Base-by-base conservation (phyloP, 352 stramenopile species). In the Phytophthora multivora region DNA sequence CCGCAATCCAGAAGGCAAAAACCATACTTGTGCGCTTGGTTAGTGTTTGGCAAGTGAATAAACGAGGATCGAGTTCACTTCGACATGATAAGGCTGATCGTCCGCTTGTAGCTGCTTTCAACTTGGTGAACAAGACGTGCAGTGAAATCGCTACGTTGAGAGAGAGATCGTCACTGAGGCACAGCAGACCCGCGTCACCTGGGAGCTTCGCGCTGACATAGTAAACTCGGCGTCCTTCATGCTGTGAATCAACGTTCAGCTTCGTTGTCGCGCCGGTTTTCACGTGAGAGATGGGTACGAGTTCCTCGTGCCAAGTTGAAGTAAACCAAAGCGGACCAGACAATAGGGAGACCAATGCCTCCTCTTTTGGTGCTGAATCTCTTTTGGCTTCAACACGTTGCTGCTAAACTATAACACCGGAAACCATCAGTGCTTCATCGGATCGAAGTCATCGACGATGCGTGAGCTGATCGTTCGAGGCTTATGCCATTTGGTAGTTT, bases 401-500 rank as follows among this genome's bases (percentile, higher is more conserved):
- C 21, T 23, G 21, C 21, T 23, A 23, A 23, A 23, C 26, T 31
- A 31, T n/a, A n/a, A n/a, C n/a, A n/a, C 9, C 4, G 26, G 26
- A 31, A 11, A 31, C 28, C 28, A 33, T 13, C 10, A 12, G 10
- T 13, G 28, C 28, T 33, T 30, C 26, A 13, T 30, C 26, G 26
- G 26, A 9, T 8, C 9, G 28, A 33, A 33, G 28, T 33, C 28
- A 33, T 33, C 28, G 28, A 33, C 3, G 9, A 4, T 33, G 28
- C 11, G 28, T 33, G 28, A 23, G 18, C 39, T 33, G 30, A 5
- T 53, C 47, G 13, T 51, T n/a, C 43, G 11, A 16, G 15, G 5
- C 4, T 21, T 38, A 55, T 49, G 42, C 12, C 23, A 40, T 63
- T 63, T 56, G 16, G 43, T 49, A 55, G 33, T 56, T 64, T 57